A percentile compares a stretch with the other conserved stretches of the same genome.
phyloP scores from a whole-genome alignment of 2,329 filamentous ascomycete species.

The Stachybotrys elegans region DNA sequence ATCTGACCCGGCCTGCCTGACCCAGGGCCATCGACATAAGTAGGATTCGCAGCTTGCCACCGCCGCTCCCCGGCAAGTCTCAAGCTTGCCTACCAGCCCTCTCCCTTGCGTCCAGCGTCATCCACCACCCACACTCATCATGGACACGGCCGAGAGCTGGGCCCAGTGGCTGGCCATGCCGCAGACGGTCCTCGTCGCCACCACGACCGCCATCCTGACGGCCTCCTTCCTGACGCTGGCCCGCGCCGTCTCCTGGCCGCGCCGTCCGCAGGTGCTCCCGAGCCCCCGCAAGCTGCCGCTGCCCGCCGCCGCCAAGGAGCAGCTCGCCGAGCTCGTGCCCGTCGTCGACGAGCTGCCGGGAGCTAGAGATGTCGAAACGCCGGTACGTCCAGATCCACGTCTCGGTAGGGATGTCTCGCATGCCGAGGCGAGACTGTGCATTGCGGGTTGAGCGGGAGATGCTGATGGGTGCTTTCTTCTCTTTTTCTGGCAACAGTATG shows the following conservation, averaged over 20 bases:
- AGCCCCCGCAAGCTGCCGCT: slow-evolving; percentile 40
- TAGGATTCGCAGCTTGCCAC: background rate
- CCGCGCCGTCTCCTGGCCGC: slow-evolving; percentile 33
- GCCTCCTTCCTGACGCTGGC: slow-evolving; percentile 30
- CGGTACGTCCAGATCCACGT: too few relatives aligned
- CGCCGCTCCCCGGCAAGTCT: background rate
- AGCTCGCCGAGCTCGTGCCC: slow-evolving; percentile 44
- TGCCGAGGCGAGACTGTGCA: too few relatives aligned
- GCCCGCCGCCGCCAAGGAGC: slow-evolving; percentile 26
- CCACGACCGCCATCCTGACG: slow-evolving; percentile 36
- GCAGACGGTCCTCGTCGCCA: slow-evolving; percentile 25
- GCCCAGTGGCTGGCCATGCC: slow-evolving; percentile 12
- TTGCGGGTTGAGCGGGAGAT: background rate
- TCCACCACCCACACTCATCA: slow-evolving; percentile 17
- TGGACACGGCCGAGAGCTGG: slow-evolving; percentile 23
- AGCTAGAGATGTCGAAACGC: slow-evolving; percentile 66
- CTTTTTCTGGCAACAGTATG: slow-evolving; percentile 43
- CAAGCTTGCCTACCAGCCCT: slow-evolving; percentile 7
- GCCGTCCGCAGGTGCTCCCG: slow-evolving; percentile 31
- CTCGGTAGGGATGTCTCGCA: too few relatives aligned
- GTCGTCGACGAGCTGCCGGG: slow-evolving; percentile 66
- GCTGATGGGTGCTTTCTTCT: background rate
- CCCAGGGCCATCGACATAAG: background rate
- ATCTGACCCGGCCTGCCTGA: too few relatives aligned
- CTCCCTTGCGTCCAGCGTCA: too few relatives aligned